Base-by-base conservation (phyloP, 2,329 filamentous ascomycete genomes). In the Sclerotinia glacialis region DNA sequence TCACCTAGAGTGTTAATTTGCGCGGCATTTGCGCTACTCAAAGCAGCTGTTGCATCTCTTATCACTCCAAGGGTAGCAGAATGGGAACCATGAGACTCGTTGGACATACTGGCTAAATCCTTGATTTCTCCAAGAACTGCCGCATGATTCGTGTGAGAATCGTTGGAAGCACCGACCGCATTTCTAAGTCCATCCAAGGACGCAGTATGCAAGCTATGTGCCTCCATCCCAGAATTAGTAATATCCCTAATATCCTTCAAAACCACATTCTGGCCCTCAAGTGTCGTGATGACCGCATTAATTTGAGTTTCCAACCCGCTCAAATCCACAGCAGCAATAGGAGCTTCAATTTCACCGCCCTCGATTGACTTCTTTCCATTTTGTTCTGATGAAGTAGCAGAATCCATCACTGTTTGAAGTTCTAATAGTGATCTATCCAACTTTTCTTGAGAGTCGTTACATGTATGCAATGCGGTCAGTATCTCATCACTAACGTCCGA, bases 401-500 rank as follows among this genome's bases (percentile, higher is more conserved):
- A 18, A 18, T 60, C 37, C 4, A 65, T 11, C 23, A 9, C 18
- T n/a, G 8, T 47, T 34, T 58, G 23, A 3, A 65, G 37, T 18
- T 49, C 63, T 21, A 47, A 23, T 11, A 65, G 7, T 18, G 52
- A 58, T 40, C 34, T 21, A 28, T 58, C 44, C 42, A 65, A 23
- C 18, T 40, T 50, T 7, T 65, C 53, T 31, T 65, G 63, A 12
- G 53, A 56, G 11, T 65, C 63, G 5, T 49, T 58, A 14, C 52
- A 69, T 12, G 70, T 62, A 67, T 76, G 74, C 3, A 76, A 56
- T 4, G 72, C 67, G 23, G 74, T 76, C 55, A 76, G 68, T 47
- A 76, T 73, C 54, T 76, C 74, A 40, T 72, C 73, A 64, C 71
- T 74, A 1, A 76, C 70, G 69, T 76, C 73, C 2, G 68, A 66